Conservation (phyloP, 2,329 filamentous ascomycete species). For the Neofusicoccum sp. region DNA sequence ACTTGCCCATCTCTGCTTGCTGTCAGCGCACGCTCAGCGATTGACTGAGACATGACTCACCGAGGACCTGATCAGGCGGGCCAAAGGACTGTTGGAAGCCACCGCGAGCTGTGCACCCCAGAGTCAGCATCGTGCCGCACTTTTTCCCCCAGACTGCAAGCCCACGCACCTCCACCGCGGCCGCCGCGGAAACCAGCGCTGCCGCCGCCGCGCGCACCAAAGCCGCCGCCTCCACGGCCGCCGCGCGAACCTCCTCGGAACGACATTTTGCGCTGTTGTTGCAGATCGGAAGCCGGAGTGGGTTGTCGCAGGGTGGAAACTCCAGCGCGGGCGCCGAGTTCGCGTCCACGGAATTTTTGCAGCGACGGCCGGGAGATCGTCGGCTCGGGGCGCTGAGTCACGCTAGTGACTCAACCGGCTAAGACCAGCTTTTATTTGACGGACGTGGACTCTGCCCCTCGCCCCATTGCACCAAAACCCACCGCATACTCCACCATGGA, state of each 20-base stretch:
- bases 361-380: conserved; percentile 2
- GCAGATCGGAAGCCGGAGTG: conserved; percentile 27
- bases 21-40: conserved; percentile 21
- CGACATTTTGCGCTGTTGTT: conserved; percentile 53
- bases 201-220: conserved; percentile 48
- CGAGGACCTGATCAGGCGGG: conserved; percentile 44
- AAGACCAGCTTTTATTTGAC: conserved; percentile 13
- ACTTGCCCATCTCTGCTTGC: conserved; percentile 78
- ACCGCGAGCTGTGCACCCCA: conserved; percentile 33
- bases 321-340: conserved; percentile 13
- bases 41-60: conserved; percentile 27
- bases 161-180: conserved; percentile 45
- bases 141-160: background rate
- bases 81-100: conserved; percentile 41
- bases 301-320: conserved; percentile 12
- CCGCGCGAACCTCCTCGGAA: conserved; percentile 52
- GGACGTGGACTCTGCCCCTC: conserved; percentile 18
- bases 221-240: conserved; percentile 43
- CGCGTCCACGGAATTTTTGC: conserved; percentile 15
- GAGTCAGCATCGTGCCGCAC: background rate
- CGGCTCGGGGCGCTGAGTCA: conserved; percentile 21
- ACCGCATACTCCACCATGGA: conserved; percentile 43
- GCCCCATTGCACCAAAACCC: conserved; percentile 13
- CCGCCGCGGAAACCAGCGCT: conserved; percentile 50
- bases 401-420: conserved; percentile 12